Conservation (phyloP, 257 asterid genomes). For the Solanum virginianum region DNA sequence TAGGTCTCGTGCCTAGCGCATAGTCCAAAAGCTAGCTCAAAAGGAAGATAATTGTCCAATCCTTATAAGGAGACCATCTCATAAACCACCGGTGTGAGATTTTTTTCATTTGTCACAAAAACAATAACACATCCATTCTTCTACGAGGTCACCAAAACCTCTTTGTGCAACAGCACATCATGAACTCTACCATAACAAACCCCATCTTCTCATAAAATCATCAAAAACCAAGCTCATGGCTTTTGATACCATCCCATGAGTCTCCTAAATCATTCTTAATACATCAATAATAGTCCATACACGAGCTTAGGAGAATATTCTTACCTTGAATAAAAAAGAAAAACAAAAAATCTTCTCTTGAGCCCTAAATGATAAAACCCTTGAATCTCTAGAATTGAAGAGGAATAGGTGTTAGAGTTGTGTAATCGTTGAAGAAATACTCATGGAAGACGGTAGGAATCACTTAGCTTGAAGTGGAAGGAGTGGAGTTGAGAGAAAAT, state of each 20-base stretch:
- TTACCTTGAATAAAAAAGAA: not conserved
- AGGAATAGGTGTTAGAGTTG: not conserved
- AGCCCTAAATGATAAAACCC: not conserved
- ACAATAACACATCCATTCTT: not conserved
- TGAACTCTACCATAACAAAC: not conserved
- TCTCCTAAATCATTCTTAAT: not conserved
- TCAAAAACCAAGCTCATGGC: not conserved
- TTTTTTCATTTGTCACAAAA: not conserved
- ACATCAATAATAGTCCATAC: not conserved
- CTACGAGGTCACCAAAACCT: not conserved
- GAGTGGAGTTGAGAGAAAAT: not conserved
- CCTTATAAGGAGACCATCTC: not conserved
- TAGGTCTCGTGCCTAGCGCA: not conserved
- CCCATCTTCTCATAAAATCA: not conserved
- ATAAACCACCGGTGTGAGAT: not conserved
- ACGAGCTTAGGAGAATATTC: not conserved
- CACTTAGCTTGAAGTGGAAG: not conserved
- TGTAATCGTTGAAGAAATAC: not conserved
- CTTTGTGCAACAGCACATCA: not conserved
- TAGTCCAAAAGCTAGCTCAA: not conserved
- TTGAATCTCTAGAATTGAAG: not conserved
- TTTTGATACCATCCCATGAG: not conserved
- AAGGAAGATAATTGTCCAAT: not conserved
- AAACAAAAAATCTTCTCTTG: not conserved
- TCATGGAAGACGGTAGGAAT: not conserved